Evolutionary conservation across 192 early-diverging fungal species (phyloP), one percentile per base, ranked within the genome.

Genomic region (Chytriomyces sp.): DNA sequence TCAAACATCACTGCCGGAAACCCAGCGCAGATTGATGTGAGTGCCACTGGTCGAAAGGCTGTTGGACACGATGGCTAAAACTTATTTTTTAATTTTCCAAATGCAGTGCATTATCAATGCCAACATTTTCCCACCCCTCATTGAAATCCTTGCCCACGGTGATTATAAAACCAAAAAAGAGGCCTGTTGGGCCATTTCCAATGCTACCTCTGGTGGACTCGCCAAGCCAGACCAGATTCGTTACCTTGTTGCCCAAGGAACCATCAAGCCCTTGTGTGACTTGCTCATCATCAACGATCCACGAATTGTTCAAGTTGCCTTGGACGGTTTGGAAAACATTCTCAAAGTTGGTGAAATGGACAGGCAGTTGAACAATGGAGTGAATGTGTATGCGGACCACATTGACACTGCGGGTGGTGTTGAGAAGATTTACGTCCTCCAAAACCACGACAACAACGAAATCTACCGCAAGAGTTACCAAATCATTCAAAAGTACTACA

Each of bases 151-250:
- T 59, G 82, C 88, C 35, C 86, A 91, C 71, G 96, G 94, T 47
- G 97, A 99, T 77, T 96, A 98, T 83, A 98, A 98, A 88, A 97
- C 94, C 77, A 96, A 96, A 83, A 98, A 98, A 84, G 97, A 99
- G 79, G 97, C 97, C 43, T 99, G 97, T 89, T 99, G 97, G 97
- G 97, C 97, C 46, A 92, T 99, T 50, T 98, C 96, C 7, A 98
- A 99, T 75, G 97, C 97, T 9, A 97, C 96, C 5, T 95, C 97
- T n/a, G 95, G 96, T 28, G 86, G 82, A 44, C 86, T 97, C 20
- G 89, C 92, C 75, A 90, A 92, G 76, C 96, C 97, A 45, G 94
- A 96, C 18, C 96, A 97, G 82, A 97, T 99, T 81, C 90, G 91
- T 77, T 89, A 95, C 82, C 86, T 99, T 45, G 97, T 98, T 47